Evolutionary conservation across 2,329 filamentous ascomycete species (phyloP).

Genomic region (Sporothrix euskadiensis): DNA sequence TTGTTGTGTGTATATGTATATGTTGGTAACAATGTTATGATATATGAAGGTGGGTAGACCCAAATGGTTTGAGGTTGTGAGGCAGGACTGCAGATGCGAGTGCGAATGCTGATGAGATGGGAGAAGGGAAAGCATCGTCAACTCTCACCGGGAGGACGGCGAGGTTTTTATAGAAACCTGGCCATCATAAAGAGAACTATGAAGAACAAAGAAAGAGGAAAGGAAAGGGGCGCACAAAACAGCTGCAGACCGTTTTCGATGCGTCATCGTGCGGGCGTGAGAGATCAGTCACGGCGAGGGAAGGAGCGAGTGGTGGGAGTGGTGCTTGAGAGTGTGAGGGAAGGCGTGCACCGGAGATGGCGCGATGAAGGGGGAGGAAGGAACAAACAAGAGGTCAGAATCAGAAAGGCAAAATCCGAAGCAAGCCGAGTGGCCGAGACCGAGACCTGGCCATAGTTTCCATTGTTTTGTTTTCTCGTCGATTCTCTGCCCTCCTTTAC

Average conservation of each 20-base stretch:
- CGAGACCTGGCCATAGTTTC: background rate
- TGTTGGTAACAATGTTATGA: background rate
- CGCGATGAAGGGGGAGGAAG: background rate
- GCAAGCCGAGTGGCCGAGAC: conserved; percentile 18
- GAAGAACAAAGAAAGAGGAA: background rate
- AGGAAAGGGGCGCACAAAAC: background rate
- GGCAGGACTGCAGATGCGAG: background rate
- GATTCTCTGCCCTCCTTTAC: background rate
- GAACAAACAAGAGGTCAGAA: background rate
- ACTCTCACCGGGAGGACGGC: background rate
- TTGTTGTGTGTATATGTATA: background rate
- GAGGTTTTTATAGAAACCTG: conserved; percentile 15
- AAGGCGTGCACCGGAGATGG: background rate
- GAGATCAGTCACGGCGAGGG: conserved; percentile 3
- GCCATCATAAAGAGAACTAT: no score
- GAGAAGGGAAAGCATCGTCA: background rate
- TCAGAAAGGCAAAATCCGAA: background rate
- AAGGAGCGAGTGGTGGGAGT: background rate
- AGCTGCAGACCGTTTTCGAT: background rate
- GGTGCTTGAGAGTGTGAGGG: background rate
- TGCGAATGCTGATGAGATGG: background rate
- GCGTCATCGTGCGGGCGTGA: background rate
- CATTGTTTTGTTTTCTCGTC: background rate
- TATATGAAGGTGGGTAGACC: background rate
- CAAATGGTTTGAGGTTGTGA: background rate